Evolutionary conservation across 2,329 filamentous ascomycete genomes (phyloP).

Genomic region (Talaromyces pinophilus): DNA sequence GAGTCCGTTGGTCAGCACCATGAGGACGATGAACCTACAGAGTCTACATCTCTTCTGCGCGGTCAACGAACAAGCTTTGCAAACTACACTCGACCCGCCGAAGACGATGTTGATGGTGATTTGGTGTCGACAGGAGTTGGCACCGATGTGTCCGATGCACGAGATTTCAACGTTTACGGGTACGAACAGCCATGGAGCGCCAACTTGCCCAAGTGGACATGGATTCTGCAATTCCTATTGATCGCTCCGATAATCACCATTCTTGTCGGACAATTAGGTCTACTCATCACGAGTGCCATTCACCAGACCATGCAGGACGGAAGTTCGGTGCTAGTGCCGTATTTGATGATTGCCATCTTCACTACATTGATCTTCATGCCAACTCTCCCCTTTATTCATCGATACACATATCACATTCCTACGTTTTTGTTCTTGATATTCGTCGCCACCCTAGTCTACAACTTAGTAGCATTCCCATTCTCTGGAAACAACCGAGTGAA

Average conservation of each 20-base stretch:
- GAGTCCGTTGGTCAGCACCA: conserved; percentile 43
- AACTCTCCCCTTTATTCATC: conserved; percentile 79
- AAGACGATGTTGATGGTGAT: conserved; percentile 33
- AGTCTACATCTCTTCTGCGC: conserved; percentile 59
- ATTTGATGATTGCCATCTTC: conserved; percentile 68
- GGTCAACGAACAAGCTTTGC: conserved; percentile 57
- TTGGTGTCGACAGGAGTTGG: conserved; percentile 30
- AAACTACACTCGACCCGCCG: conserved; percentile 50
- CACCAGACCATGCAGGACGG: conserved; percentile 85
- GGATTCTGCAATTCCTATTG: conserved; percentile 82
- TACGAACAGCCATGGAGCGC: conserved; percentile 85
- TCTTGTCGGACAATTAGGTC: conserved; percentile 71
- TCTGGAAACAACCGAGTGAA: conserved; percentile 78
- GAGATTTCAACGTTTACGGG: conserved; percentile 55
- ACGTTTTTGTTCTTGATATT: conserved; percentile 73
- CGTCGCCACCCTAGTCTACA: conserved; percentile 76
- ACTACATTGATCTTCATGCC: conserved; percentile 74
- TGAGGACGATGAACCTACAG: conserved; percentile 47
- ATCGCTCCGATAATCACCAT: conserved; percentile 76
- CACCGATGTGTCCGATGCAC: conserved; percentile 32
- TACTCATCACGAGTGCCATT: conserved; percentile 70
- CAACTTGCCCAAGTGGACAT: conserved; percentile 76
- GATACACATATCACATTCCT: conserved; percentile 80
- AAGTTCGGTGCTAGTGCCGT: conserved; percentile 68
- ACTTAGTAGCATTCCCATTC: conserved; percentile 85